Evolutionary conservation across 345 rosid genomes (phyloP).

Genomic region (Adansonia digitata): DNA sequence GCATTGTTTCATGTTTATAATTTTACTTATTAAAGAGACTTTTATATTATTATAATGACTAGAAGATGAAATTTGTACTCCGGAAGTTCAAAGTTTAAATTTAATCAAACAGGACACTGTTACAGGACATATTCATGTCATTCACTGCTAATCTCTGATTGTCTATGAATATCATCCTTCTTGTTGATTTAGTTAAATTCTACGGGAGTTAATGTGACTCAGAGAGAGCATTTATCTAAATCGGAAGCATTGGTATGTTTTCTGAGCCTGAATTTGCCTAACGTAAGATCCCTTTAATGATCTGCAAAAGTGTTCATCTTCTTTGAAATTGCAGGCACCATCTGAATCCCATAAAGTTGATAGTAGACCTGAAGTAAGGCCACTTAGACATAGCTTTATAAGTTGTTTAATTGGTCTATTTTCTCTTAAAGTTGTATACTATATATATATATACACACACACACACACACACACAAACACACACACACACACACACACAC

Average conservation of each 20-base stretch:
- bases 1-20: neutral
- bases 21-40: neutral
- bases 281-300: neutral
- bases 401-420: neutral
- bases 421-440: neutral
- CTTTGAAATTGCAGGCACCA: slow-evolving; percentile 39
- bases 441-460: too few relatives aligned
- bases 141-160: neutral
- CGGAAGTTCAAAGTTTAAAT: neutral
- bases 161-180: neutral
- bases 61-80: neutral
- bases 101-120: neutral
- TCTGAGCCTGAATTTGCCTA: slow-evolving; percentile 13
- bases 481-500: too few relatives aligned
- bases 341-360: slow-evolving; percentile 37
- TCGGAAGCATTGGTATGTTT: slow-evolving; percentile 17
- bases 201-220: slow-evolving; percentile 6
- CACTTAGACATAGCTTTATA: neutral
- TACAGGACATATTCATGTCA: neutral
- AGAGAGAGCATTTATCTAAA: slow-evolving; percentile 15
- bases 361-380: slow-evolving; percentile 55
- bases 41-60: neutral
- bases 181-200: slow-evolving; percentile 17
- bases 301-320: neutral
- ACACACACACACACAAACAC: too few relatives aligned